phyloP scores from a whole-genome alignment of 1,139 yeast genomes.

The Protomyces inouyei region DNA sequence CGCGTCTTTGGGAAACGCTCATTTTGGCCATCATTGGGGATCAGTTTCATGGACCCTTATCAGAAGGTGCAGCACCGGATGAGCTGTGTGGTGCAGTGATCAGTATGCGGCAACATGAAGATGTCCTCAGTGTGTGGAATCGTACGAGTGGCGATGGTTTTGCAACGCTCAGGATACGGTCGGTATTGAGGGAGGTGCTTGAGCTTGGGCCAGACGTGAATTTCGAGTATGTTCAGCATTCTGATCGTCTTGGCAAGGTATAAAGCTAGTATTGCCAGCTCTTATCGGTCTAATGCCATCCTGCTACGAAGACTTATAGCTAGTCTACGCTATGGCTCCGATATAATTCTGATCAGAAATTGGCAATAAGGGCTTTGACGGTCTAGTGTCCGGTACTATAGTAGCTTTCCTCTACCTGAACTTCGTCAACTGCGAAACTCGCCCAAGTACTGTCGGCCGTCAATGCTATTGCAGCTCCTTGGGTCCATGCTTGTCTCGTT shows the following conservation, averaged over 20 bases:
- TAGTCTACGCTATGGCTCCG: no score
- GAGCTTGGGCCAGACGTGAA: constrained; percentile 34
- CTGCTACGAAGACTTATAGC: no score
- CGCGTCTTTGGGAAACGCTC: constrained; percentile 40
- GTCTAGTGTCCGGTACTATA: no score
- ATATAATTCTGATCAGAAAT: no score
- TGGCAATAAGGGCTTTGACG: no score
- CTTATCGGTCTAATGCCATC: background rate
- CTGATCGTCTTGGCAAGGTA: constrained; percentile 2
- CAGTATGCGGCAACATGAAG: constrained; percentile 40
- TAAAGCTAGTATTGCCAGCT: background rate
- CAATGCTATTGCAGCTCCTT: no score
- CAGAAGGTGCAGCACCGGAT: constrained; percentile 29
- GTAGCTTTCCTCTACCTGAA: no score
- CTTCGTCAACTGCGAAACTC: no score
- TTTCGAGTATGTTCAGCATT: constrained; percentile 24
- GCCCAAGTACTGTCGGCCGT: no score
- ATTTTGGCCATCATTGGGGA: constrained; percentile 39
- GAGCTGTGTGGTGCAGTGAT: constrained; percentile 42
- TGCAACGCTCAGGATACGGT: constrained; percentile 33
- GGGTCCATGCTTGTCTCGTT: no score
- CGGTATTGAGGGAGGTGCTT: constrained; percentile 34
- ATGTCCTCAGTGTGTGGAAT: constrained; percentile 41
- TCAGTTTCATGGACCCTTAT: constrained; percentile 28
- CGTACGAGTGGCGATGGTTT: constrained; percentile 31